Evolutionary conservation across 805 yeast species (phyloP), one percentile per base, ranked within the genome.

Genomic region (Candida ascalaphidarum): DNA sequence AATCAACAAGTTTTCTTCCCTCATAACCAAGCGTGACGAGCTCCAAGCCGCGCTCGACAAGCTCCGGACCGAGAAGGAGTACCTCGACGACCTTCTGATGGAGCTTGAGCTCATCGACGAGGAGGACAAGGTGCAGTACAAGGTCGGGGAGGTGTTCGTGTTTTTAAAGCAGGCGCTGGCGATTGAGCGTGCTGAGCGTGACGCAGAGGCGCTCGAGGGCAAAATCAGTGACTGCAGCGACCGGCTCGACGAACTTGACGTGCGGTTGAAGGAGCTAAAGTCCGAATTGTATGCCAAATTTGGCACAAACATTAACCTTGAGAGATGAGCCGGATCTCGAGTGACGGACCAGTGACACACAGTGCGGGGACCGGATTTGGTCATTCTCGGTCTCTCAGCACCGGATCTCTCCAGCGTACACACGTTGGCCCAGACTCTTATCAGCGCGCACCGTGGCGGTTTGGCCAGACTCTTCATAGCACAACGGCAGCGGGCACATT

Each of bases 251-350:
- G 62, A 49, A 1, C 58, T 78, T 20, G 77, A 77, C 34, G 67
- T 63, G 3, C 58, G 70, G 33, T 61, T 89, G 52, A 52, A 54
- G 7, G 68, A 53, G 17, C 67, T 89, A 44, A 89, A 89, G 58
- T 68, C 71, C 19, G 66, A 64, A n/a, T 61, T 89, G 31, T 92
- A 89, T 46, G 84, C 83, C 11, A 85, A 82, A 52, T 92, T 89
- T 48, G 98, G 97, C 15, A 73, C 72, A 42, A 77, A 84, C 33
- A 92, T 89, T 48, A 88, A 88, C 50, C 60, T 89, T 26, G 98
- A 89, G 50, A 61, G 77, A 30, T 71, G 44, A 31, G 21, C 12
- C 16, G 28, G 26, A 18, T n/a, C n/a, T n/a, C n/a, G n/a, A n/a
- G n/a, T n/a, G n/a, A n/a, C n/a, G n/a, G n/a, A n/a, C n/a, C n/a